Percentiles rank a stretch among this genome's conserved stretches.
Conservation (phyloP, 2,329 filamentous ascomycete genomes). For the Orbilia javanica region DNA sequence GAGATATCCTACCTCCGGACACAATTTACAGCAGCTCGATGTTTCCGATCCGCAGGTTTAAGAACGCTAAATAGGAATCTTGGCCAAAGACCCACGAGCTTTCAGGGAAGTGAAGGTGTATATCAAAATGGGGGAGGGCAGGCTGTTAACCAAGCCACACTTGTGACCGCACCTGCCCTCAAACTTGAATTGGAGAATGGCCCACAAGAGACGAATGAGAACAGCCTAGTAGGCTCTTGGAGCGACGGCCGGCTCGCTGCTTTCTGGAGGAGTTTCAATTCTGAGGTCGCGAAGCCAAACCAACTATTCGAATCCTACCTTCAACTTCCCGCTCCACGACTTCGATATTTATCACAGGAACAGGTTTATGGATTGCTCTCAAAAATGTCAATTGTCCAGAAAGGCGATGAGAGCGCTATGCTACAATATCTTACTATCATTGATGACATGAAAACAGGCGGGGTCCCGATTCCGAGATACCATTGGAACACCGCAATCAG, state of each 20-base stretch:
- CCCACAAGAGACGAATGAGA: neutral
- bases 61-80: neutral
- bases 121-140: neutral
- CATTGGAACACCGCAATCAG: slow-evolving; percentile 90
- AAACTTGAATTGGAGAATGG: neutral
- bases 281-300: slow-evolving; percentile 41
- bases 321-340: slow-evolving; percentile 63
- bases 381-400: slow-evolving; percentile 75
- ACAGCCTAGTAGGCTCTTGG: neutral
- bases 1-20: neutral
- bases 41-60: neutral
- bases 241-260: neutral
- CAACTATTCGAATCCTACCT: slow-evolving; percentile 64
- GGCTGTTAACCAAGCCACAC: neutral
- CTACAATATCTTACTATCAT: slow-evolving; percentile 85
- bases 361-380: slow-evolving; percentile 76
- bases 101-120: neutral
- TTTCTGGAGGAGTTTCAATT: slow-evolving; percentile 54
- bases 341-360: slow-evolving; percentile 67
- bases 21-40: neutral
- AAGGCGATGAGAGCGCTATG: slow-evolving; percentile 74
- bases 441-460: slow-evolving; percentile 82
- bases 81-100: neutral
- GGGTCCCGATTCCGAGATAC: slow-evolving; percentile 74
- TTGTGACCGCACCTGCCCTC: neutral